phyloP scores from a whole-genome alignment of 345 rosid genomes.

The Ceriops decandra region DNA sequence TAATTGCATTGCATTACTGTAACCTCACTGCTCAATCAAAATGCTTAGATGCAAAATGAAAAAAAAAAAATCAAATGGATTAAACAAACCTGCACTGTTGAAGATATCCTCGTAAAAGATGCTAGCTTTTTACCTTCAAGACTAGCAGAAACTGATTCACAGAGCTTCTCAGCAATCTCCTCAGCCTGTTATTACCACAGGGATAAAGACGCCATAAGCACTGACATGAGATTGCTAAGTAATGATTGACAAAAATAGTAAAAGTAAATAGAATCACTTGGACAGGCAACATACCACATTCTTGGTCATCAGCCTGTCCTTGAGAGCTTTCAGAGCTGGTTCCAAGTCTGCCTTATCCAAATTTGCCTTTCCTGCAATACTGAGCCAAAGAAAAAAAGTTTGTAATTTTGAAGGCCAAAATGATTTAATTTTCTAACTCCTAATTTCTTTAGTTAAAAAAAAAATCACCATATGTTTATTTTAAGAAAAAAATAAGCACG shows the following conservation, averaged over 20 bases:
- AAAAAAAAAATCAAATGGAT: slow-evolving; percentile 6
- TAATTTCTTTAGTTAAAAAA: no score
- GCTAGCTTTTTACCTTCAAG: slow-evolving; percentile 96
- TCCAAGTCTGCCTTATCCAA: slow-evolving; percentile 89
- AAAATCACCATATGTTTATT: no score
- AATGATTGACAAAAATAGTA: slow-evolving; percentile 1
- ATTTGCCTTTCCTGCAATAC: slow-evolving; percentile 97
- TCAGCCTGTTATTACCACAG: slow-evolving; percentile 60
- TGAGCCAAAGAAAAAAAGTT: slow-evolving; percentile 29
- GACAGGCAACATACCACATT: slow-evolving; percentile 70
- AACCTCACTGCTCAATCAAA: background rate
- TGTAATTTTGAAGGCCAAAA: background rate
- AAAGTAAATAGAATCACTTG: background rate
- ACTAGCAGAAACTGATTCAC: slow-evolving; percentile 94
- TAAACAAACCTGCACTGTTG: slow-evolving; percentile 80
- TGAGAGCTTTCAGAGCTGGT: slow-evolving; percentile 91
- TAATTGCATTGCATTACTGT: slow-evolving; percentile 1
- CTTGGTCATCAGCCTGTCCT: slow-evolving; percentile 98
- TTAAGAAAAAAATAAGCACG: no score
- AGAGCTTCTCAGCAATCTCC: slow-evolving; percentile 97
- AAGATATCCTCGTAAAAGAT: slow-evolving; percentile 94
- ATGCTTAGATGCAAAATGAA: background rate
- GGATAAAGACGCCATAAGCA: slow-evolving; percentile 9
- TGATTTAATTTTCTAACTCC: no score
- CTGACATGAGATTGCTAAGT: background rate